Base-by-base conservation (phyloP, 768 basidiomycete species). In the Pleurotus tuoliensis region DNA sequence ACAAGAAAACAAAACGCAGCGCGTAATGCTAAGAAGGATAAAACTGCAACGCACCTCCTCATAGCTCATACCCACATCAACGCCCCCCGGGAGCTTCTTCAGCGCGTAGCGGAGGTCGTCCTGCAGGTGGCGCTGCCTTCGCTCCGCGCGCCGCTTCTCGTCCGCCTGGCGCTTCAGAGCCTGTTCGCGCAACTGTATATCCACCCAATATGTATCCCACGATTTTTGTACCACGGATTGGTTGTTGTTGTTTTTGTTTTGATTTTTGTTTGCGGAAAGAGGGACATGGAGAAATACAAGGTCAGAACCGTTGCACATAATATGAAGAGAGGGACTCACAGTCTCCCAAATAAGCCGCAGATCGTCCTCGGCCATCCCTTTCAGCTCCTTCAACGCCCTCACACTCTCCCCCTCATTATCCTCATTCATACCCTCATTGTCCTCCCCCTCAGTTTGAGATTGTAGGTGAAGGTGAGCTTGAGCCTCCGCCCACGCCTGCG, bases 21-120 rank as follows among this genome's bases (percentile, higher is more conserved):
- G 27, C 27, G 7, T 22, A 22, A 22, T 5, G 24, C 3, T 24
- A 24, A 2, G 24, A 24, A 24, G 3, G 24, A 24, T 24, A 24
- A 24, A 25, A 25, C 24, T 25, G 1, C 24, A 12, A 70, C 84
- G 55, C 61, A 92, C 94, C 63, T 90, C 84, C 62, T 98, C 95
- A 64, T 88, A 98, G 1, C 87, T 67, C 56, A 86, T 66, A 25
- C 72, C 82, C 48, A 94, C 68, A 61, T 96, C 92, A 39, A 98
- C 70, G 1, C 91, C 82, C 48, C 94, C 91, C 0, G 90, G 69
- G 5, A 96, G 76, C 68, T 96, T 96, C 73, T 91, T 94, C 61
- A 98, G 77, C 0, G 95, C 97, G 72, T 98, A 97, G 5, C 97
- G 87, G 38, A 99, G 77, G 66, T 98, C 97, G 70, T 99, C 97